These are phyloP conservation scores for Ramaria rubella DNA, from an alignment of 768 basidiomycete genomes.

Conservation along the genomic window DNA sequence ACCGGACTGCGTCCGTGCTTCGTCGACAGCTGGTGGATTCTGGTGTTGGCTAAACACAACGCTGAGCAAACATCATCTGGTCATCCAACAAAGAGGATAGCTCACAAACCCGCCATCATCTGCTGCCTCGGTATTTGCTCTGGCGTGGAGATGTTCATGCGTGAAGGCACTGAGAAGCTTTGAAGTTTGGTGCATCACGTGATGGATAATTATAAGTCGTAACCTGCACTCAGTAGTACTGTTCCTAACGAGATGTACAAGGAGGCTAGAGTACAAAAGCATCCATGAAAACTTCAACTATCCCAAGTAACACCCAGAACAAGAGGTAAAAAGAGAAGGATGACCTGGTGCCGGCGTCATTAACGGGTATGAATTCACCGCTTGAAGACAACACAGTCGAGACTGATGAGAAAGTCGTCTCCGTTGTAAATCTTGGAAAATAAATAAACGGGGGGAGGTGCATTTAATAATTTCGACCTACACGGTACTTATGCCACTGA, in stretches of 20 bases:
- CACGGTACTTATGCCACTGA: neutral
- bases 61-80: neutral
- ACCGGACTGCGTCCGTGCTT: slow-evolving; percentile 8
- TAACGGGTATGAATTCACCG: neutral
- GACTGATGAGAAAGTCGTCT: neutral
- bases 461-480: neutral
- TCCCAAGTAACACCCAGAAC: neutral
- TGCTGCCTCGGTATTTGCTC: neutral
- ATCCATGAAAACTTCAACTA: neutral
- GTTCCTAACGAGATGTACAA: neutral
- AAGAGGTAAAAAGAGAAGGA: neutral
- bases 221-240: too few relatives aligned
- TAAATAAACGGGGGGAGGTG: neutral
- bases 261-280: neutral
- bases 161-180: neutral
- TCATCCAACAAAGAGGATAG: neutral
- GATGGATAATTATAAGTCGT: neutral
- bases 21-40: neutral
- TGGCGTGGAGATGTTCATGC: neutral
- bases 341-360: neutral
- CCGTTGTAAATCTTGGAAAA: neutral
- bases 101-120: neutral
- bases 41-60: neutral
- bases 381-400: neutral
- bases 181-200: neutral